Evolutionary conservation across 73 alveolate genomes (phyloP), one percentile per base, ranked within the genome.

Genomic region (Paramecium pentaurelia): DNA sequence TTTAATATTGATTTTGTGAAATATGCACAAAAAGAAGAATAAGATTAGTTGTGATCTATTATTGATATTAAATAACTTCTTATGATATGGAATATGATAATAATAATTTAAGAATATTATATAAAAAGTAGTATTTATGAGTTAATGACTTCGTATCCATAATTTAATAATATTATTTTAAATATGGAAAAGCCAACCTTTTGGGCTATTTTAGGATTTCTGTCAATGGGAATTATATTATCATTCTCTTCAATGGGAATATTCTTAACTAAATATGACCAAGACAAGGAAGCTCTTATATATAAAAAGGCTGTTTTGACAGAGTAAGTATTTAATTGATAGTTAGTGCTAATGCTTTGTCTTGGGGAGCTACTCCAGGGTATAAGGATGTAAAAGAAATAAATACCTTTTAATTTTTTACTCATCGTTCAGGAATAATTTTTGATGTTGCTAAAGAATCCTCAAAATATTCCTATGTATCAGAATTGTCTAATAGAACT

Each of bases 351-450:
- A 80, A 42, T 80, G 91, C 91, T 1, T 22, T 42, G 71, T 30
- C 22, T 44, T 80, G 91, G 91, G 91, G 91, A 10, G 91, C 75
- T 12, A 80, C 75, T 11, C 91, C 91, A 44, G 91, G 91, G 0
- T 80, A 18, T 34, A 80, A 42, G 30, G 58, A 80, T 27, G 75
- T 80, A 10, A 80, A 22, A 12, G 30, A 45, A 64, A 20, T 80
- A 20, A 80, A 80, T 49, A 18, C 49, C 25, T 80, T 80, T 42
- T 2, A 47, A 28, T 36, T 80, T 18, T 80, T 80, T 47, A 45
- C 77, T 44, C 58, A 80, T 36, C 20, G 11, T 6, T 27, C 36
- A n/a, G 91, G 91, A 45, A 28, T 64, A 20, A 34, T 34, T 22
- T 80, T 80, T 44, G 44, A 18, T 27, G 3, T 14, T n/a, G 12